A percentile compares a stretch with the other conserved stretches of the same genome.
Evolutionary conservation across 257 asterid genomes (phyloP).

Genomic region (Solanum okadae): DNA sequence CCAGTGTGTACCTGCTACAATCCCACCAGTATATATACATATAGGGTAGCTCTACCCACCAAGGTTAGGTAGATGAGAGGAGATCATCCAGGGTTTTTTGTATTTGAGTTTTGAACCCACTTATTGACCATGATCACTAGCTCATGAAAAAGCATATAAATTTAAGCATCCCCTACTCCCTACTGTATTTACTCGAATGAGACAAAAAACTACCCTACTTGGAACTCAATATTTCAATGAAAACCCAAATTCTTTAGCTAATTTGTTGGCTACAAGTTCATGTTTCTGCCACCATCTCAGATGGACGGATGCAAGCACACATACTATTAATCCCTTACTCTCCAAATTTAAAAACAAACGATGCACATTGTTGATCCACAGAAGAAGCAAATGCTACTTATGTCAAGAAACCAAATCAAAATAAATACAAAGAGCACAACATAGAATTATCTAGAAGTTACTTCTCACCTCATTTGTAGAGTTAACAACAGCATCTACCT

Average conservation of each 20-base stretch:
- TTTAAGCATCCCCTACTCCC: not conserved
- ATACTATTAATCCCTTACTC: not conserved
- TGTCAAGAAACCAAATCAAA: not conserved
- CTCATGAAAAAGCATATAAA: not conserved
- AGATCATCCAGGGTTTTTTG: not conserved
- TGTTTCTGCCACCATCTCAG: not conserved
- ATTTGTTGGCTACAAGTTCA: not conserved
- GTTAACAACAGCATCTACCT: slow-evolving; percentile 94
- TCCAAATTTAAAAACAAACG: not conserved
- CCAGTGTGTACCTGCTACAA: not conserved
- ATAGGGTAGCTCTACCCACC: not conserved
- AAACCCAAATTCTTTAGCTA: not conserved
- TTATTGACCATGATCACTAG: not conserved
- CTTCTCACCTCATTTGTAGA: slow-evolving; percentile 78
- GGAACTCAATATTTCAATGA: not conserved
- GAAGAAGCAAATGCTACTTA: not conserved
- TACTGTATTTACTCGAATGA: not conserved
- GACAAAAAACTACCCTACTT: not conserved
- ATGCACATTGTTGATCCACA: not conserved
- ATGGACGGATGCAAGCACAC: not conserved
- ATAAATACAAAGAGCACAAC: not conserved
- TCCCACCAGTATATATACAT: not conserved
- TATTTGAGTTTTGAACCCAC: not conserved
- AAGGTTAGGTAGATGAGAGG: not conserved
- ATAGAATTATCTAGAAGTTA: not conserved